These are phyloP conservation scores for Leccinum griseonigrum DNA, from an alignment of 1,284 basidiomycete species.

Conservation along the genomic window DNA sequence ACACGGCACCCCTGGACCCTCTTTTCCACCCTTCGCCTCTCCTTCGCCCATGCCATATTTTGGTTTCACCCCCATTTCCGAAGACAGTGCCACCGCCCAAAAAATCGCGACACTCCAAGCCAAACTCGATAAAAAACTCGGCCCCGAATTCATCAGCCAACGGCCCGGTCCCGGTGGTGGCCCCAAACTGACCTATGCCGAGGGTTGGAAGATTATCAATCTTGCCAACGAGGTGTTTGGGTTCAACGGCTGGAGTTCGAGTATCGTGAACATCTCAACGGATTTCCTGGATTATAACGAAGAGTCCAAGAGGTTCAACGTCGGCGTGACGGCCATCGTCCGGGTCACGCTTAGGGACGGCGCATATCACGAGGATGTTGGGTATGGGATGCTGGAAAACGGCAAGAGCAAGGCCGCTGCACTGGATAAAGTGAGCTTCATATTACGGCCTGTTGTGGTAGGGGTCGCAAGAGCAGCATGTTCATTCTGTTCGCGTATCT, in stretches of 20 bases:
- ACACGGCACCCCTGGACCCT: slow-evolving; percentile 40
- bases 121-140: slow-evolving; percentile 85
- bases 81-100: slow-evolving; percentile 47
- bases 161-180: slow-evolving; percentile 88
- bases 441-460: no score
- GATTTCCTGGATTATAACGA: slow-evolving; percentile 73
- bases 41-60: slow-evolving; percentile 7
- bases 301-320: slow-evolving; percentile 64
- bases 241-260: slow-evolving; percentile 97
- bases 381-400: slow-evolving; percentile 88
- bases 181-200: slow-evolving; percentile 89
- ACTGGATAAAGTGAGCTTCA: slow-evolving; percentile 78
- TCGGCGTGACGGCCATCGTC: slow-evolving; percentile 85
- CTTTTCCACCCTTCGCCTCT: neutral
- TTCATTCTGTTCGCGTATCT: neutral
- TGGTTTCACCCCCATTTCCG: slow-evolving; percentile 37
- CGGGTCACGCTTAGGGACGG: slow-evolving; percentile 89
- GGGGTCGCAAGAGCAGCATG: slow-evolving; percentile 1
- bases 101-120: slow-evolving; percentile 76
- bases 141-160: slow-evolving; percentile 90
- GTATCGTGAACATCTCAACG: slow-evolving; percentile 73
- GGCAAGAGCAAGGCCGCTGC: slow-evolving; percentile 81
- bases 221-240: slow-evolving; percentile 98
- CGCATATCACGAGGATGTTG: slow-evolving; percentile 89
- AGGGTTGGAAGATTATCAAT: slow-evolving; percentile 97